Percentiles rank a stretch among this genome's conserved stretches.
phyloP scores from a whole-genome alignment of 1,139 yeast species.

The Lodderomyces jiufengensis region DNA sequence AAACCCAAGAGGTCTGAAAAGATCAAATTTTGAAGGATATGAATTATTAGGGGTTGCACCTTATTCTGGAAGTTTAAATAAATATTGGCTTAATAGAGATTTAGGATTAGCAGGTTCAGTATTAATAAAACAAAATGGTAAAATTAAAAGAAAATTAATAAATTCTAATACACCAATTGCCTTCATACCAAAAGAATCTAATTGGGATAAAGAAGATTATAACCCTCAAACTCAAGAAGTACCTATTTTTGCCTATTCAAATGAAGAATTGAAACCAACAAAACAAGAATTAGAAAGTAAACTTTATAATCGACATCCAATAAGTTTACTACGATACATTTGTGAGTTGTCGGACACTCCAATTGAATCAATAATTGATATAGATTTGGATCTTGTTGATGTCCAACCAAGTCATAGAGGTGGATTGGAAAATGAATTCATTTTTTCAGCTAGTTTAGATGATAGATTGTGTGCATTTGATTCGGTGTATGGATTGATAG shows the following conservation, averaged over 20 bases:
- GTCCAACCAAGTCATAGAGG: constrained; percentile 62
- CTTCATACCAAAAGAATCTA: constrained; percentile 63
- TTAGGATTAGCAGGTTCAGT: constrained; percentile 65
- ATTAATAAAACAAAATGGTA: constrained; percentile 35
- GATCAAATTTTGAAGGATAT: constrained; percentile 51
- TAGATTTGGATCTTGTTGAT: constrained; percentile 63
- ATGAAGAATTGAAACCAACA: constrained; percentile 41
- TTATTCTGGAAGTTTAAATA: constrained; percentile 56
- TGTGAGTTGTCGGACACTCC: constrained; percentile 45
- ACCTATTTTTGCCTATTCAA: constrained; percentile 53
- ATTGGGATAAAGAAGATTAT: constrained; percentile 53
- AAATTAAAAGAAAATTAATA: constrained; percentile 41
- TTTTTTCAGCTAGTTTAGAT: constrained; percentile 64
- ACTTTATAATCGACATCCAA: constrained; percentile 57
- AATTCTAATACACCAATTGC: constrained; percentile 62
- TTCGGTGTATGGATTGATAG: constrained; percentile 51
- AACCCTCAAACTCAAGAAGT: constrained; percentile 61
- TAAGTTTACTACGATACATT: constrained; percentile 52
- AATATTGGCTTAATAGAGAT: constrained; percentile 64
- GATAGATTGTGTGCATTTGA: constrained; percentile 65
- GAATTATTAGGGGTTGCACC: constrained; percentile 65
- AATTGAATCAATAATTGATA: constrained; percentile 51
- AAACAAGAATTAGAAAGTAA: constrained; percentile 62
- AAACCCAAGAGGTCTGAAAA: constrained; percentile 39
- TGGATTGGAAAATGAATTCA: constrained; percentile 57